Evolutionary conservation across 345 rosid genomes (phyloP), one percentile per base, ranked within the genome.

Genomic region (Pistacia vera): DNA sequence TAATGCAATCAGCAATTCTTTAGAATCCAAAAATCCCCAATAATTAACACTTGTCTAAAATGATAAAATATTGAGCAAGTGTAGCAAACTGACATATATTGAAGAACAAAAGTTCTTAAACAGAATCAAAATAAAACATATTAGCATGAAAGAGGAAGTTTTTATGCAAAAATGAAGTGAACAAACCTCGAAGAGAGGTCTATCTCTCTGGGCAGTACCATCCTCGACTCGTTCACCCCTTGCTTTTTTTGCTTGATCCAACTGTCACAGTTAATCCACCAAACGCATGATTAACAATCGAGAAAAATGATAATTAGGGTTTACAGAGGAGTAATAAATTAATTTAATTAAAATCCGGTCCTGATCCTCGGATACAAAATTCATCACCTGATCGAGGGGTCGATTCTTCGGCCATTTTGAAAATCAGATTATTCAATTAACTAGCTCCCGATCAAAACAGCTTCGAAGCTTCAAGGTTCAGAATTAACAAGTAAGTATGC

Each of bases 171-270:
- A 48, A 63, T 41, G 13, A 68, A 51, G 64, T 57, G 58, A 12
- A 25, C 63, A 36, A 77, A 93, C 98, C 94, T 95, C 97, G 74
- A 57, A 91, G 18, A 96, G 89, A 58, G 99, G 90, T 51, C 97
- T 86, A 65, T 93, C 99, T 78, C 99, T 88, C 84, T 90, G 98
- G 25, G 95, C 92, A 55, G 98, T 93, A 75, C 99, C 99, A 78
- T 93, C 99, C 63, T 93, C 99, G 63, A 93, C 89, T 64, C 93
- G 88, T 75, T 86, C 97, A n/a, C 99, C 98, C 79, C 99, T 91
- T 17, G 89, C 25, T 80, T 84, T 91, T 93, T 93, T 93, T 57
- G 95, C 81, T 87, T 96, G 85, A 76, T 93, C 92, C 78, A 96
- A 82, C 98, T 96, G 88, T 36, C 62, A 73, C 68, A 56, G 71